Evolutionary conservation across 805 yeast species (phyloP).

Genomic region (Wickerhamiella parazyma): DNA sequence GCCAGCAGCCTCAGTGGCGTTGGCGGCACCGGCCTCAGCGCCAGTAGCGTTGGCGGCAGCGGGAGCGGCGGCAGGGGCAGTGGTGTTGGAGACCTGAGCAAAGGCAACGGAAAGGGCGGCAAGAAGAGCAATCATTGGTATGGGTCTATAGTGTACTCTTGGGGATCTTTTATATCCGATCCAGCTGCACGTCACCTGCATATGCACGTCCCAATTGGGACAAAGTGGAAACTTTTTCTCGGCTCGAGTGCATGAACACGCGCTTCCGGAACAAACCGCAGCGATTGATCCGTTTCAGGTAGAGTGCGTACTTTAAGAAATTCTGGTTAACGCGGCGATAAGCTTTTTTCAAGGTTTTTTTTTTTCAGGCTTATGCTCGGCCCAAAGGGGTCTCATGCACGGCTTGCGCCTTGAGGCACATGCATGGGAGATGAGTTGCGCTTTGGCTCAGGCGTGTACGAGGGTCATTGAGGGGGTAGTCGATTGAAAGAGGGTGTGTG

Average conservation of each 20-base stretch:
- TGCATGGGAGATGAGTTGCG: too few species aligned
- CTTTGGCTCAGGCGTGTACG: too few species aligned
- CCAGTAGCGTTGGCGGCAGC: conserved; percentile 12
- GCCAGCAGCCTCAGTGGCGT: conserved; percentile 12
- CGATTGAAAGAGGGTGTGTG: too few species aligned
- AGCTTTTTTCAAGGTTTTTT: too few species aligned
- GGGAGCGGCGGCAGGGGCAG: conserved; percentile 16
- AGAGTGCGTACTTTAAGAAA: too few species aligned
- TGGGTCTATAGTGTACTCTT: neutral
- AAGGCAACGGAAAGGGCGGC: conserved; percentile 7
- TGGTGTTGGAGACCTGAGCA: conserved; percentile 10
- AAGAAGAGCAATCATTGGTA: neutral
- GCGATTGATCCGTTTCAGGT: neutral
- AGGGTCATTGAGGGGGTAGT: too few species aligned
- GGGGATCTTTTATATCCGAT: conserved; percentile 3
- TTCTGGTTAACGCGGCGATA: too few species aligned
- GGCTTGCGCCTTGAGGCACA: too few species aligned
- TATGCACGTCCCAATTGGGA: conserved; percentile 7
- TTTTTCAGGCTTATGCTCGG: too few species aligned
- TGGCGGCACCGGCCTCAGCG: conserved; percentile 12
- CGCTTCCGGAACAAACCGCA: too few species aligned
- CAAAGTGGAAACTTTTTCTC: neutral
- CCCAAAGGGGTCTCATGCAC: too few species aligned
- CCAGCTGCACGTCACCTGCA: neutral
- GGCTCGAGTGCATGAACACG: neutral